Percentiles rank a stretch among this genome's conserved stretches.
Conservation (phyloP, 2,329 filamentous ascomycete species). For the Paecilomyces dactylethromorphus region DNA sequence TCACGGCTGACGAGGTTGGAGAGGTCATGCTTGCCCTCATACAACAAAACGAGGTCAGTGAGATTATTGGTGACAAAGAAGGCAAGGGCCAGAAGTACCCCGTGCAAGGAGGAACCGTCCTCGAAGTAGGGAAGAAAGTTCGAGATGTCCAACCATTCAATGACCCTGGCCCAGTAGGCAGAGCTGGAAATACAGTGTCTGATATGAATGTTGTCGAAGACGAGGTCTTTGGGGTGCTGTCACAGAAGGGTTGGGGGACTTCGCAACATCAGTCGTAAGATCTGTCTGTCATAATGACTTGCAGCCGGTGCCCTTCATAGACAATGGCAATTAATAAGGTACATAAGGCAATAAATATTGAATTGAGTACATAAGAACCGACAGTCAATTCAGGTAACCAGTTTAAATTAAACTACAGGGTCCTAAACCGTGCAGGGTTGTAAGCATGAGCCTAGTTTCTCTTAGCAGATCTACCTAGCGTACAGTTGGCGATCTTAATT, state of each 20-base stretch:
- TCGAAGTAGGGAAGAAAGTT: conserved; percentile 52
- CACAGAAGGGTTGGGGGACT: conserved; percentile 43
- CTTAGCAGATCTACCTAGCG: not conserved
- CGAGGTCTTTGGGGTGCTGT: conserved; percentile 47
- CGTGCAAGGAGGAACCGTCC: conserved; percentile 44
- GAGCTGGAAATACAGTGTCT: conserved; percentile 41
- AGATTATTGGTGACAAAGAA: conserved; percentile 25
- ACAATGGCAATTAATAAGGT: not conserved
- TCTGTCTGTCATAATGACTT: not conserved
- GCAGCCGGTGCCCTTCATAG: not conserved
- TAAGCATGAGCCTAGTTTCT: not conserved
- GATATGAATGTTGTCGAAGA: conserved; percentile 34
- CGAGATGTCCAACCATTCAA: conserved; percentile 45
- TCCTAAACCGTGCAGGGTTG: not conserved
- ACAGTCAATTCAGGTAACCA: not conserved
- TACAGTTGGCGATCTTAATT: not conserved
- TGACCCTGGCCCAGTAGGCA: conserved; percentile 47
- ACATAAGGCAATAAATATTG: not conserved
- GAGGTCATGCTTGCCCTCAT: conserved; percentile 52
- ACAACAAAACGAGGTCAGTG: conserved; percentile 40
- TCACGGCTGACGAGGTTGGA: conserved; percentile 55
- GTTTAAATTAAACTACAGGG: not conserved
- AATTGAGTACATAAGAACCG: not conserved
- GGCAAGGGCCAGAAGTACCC: conserved; percentile 22
- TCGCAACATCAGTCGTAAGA: conserved; percentile 17